These are phyloP conservation scores for carrot (Daucus carota) DNA, from an alignment of 129 eudicot species.

Conservation along the genomic window DNA sequence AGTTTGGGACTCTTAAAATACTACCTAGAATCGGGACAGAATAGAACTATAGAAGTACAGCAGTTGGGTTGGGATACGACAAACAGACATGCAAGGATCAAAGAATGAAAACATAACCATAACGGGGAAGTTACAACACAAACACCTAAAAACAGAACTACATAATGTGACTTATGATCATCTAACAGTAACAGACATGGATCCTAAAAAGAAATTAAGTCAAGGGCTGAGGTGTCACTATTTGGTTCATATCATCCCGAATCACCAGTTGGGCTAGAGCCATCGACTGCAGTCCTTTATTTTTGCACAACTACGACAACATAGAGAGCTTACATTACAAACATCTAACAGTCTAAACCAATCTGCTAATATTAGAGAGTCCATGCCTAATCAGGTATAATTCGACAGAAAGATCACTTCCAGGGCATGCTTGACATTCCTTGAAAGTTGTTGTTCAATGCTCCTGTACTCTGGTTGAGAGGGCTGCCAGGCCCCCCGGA, in stretches of 20 bases:
- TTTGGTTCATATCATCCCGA: not conserved
- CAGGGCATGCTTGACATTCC: slow-evolving; percentile 78
- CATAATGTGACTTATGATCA: not conserved
- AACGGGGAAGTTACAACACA: not conserved
- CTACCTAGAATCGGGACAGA: not conserved
- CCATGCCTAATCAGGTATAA: not conserved
- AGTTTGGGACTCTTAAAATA: not conserved
- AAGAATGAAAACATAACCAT: not conserved
- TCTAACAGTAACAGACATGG: not conserved
- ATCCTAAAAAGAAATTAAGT: not conserved
- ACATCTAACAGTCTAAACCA: not conserved
- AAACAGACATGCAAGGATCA: not conserved
- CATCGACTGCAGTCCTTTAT: slow-evolving; percentile 1
- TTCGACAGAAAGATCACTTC: slow-evolving; percentile 34
- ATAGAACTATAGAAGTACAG: not conserved
- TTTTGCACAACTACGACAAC: not conserved
- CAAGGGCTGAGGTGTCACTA: not conserved
- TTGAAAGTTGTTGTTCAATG: slow-evolving; percentile 38
- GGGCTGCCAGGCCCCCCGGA: slow-evolving; percentile 83
- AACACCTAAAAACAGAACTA: not conserved
- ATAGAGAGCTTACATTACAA: slow-evolving; percentile 1
- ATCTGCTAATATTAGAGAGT: not conserved
- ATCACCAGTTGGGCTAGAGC: not conserved
- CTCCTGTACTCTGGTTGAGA: slow-evolving; percentile 42
- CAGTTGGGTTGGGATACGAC: not conserved